Percentiles rank a stretch among this genome's conserved stretches.
Evolutionary conservation across 345 rosid genomes (phyloP).

Genomic region (Excoecaria cochinchinensis): DNA sequence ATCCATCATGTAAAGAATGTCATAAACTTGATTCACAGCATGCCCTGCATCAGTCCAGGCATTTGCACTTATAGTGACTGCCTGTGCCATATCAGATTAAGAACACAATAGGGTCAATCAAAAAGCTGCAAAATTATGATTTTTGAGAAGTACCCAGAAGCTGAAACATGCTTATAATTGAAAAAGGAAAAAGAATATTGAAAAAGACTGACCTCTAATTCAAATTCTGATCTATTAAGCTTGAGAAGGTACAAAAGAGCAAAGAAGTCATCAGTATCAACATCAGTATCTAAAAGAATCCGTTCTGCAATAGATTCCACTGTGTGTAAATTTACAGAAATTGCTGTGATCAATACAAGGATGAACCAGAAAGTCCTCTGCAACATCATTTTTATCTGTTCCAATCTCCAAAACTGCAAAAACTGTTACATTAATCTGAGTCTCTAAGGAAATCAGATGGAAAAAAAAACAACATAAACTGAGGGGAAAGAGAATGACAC

Average conservation of each 20-base stretch:
- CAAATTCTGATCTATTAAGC: slow-evolving; percentile 74
- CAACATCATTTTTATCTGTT: slow-evolving; percentile 31
- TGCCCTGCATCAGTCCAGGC: slow-evolving; percentile 92
- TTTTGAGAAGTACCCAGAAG: neutral
- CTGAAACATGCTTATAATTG: neutral
- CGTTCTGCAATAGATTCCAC: slow-evolving; percentile 45
- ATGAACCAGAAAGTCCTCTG: slow-evolving; percentile 18
- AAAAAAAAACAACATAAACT: neutral
- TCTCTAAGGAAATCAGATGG: neutral
- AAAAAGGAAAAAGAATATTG: neutral
- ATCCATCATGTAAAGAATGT: slow-evolving; percentile 90
- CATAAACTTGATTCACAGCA: slow-evolving; percentile 79
- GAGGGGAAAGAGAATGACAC: neutral
- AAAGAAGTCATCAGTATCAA: slow-evolving; percentile 83
- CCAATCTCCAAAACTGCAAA: slow-evolving; percentile 18
- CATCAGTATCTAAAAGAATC: slow-evolving; percentile 81
- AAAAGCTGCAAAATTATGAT: neutral
- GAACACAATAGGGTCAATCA: no score
- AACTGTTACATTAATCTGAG: slow-evolving; percentile 16
- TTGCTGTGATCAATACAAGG: slow-evolving; percentile 23
- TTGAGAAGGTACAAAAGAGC: slow-evolving; percentile 80
- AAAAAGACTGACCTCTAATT: slow-evolving; percentile 54
- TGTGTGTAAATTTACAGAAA: slow-evolving; percentile 19
- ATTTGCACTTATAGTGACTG: slow-evolving; percentile 63
- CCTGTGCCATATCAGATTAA: slow-evolving; percentile 42